These are phyloP conservation scores for Aspergillus sergii DNA, from an alignment of 2,329 filamentous ascomycete genomes.

Conservation along the genomic window DNA sequence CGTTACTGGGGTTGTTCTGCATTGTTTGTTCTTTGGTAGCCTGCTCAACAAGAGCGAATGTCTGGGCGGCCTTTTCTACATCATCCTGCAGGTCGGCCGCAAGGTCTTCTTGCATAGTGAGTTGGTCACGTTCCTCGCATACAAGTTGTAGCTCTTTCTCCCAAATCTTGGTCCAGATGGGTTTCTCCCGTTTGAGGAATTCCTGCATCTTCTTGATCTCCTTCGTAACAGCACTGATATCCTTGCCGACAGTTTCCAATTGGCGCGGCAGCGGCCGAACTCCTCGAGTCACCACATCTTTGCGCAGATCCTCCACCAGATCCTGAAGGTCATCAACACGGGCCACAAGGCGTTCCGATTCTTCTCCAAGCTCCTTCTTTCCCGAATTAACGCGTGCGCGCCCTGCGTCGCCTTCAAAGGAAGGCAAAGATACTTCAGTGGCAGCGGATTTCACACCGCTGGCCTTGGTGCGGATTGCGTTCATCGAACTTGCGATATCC, in stretches of 20 bases:
- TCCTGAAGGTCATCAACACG: conserved; percentile 98
- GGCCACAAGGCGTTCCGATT: conserved; percentile 87
- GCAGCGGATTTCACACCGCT: conserved; percentile 76
- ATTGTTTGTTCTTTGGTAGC: conserved; percentile 94
- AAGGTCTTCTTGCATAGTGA: conserved; percentile 95
- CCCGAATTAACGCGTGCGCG: conserved; percentile 82
- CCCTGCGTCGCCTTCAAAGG: conserved; percentile 75
- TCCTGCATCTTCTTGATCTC: conserved; percentile 95
- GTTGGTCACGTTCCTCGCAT: conserved; percentile 90
- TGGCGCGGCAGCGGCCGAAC: conserved; percentile 89
- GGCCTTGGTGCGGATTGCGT: conserved; percentile 78
- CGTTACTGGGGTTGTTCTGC: conserved; percentile 57
- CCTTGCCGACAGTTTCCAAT: conserved; percentile 84
- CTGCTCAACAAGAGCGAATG: conserved; percentile 92
- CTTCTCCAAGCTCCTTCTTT: conserved; percentile 81
- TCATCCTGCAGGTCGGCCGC: conserved; percentile 91
- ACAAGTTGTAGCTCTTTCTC: conserved; percentile 96
- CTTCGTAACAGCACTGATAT: conserved; percentile 77
- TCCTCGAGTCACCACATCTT: conserved; percentile 91
- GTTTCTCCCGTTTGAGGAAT: conserved; percentile 87
- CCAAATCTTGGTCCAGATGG: conserved; percentile 99
- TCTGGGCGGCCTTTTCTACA: conserved; percentile 89
- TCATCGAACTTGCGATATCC: conserved; percentile 87
- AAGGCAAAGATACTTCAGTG: conserved; percentile 69
- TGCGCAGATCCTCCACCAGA: conserved; percentile 91